A percentile compares a stretch with the other conserved stretches of the same genome.
Conservation (phyloP, 495 filamentous ascomycete genomes). For the Xylaria bambusicola region DNA sequence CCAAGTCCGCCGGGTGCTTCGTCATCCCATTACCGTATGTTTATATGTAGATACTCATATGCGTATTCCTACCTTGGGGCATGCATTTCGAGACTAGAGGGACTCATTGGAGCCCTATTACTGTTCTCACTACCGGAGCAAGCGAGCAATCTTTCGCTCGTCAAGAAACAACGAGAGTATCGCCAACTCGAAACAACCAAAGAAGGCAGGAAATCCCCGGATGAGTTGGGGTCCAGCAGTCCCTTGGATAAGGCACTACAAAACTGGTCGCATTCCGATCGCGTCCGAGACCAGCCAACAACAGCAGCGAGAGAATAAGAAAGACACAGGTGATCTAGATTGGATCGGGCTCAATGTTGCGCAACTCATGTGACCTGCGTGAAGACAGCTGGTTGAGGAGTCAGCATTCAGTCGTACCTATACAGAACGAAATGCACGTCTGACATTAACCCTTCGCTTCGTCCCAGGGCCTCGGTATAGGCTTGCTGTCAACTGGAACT, state of each 20-base stretch:
- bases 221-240: too few relatives aligned
- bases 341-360: background rate
- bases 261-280: background rate
- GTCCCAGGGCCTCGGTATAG: slow-evolving; percentile 15
- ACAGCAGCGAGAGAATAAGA: background rate
- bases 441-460: slow-evolving; percentile 12
- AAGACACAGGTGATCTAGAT: too few relatives aligned
- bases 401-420: slow-evolving; percentile 10
- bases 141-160: background rate
- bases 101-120: too few relatives aligned
- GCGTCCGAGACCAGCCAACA: slow-evolving; percentile 2
- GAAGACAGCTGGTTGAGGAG: slow-evolving; percentile 2
- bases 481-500: slow-evolving; percentile 9
- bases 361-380: background rate
- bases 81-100: too few relatives aligned
- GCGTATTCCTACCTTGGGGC: too few relatives aligned
- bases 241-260: too few relatives aligned
- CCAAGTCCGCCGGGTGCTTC: background rate
- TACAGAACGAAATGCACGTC: slow-evolving; percentile 11
- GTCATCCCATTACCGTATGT: background rate
- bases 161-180: background rate
- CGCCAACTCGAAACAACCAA: background rate
- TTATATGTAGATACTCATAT: background rate
- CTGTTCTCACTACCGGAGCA: background rate
- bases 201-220: background rate